Conservation (phyloP, 495 filamentous ascomycete genomes). For the Trichocladium antarcticum region DNA sequence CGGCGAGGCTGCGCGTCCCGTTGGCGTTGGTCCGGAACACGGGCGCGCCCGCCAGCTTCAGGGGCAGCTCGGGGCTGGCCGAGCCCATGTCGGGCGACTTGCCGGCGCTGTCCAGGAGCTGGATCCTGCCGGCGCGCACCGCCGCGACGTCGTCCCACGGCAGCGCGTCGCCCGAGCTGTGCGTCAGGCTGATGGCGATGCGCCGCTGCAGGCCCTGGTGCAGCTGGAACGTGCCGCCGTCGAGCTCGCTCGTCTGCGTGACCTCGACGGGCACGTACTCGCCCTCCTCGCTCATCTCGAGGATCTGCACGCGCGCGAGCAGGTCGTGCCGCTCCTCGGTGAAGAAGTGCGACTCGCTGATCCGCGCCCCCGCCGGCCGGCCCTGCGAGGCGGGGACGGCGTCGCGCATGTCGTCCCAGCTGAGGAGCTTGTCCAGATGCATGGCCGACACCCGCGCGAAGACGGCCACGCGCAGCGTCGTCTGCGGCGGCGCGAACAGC, state of each 20-base stretch:
- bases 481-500: constrained; percentile 62
- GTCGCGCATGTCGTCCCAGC: constrained; percentile 98
- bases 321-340: constrained; percentile 90
- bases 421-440: constrained; percentile 94
- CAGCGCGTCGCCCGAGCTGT: constrained; percentile 77
- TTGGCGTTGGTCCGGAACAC: constrained; percentile 71
- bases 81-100: constrained; percentile 70
- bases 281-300: constrained; percentile 82
- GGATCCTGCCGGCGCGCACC: constrained; percentile 66
- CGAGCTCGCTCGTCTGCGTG: constrained; percentile 67
- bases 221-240: constrained; percentile 81
- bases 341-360: constrained; percentile 86
- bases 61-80: constrained; percentile 56
- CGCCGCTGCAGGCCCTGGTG: constrained; percentile 91
- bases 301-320: constrained; percentile 72
- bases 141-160: constrained; percentile 73
- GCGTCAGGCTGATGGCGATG: constrained; percentile 71
- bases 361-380: constrained; percentile 56
- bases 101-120: constrained; percentile 71
- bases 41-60: constrained; percentile 67
- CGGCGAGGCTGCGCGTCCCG: constrained; percentile 77
- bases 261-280: constrained; percentile 91
- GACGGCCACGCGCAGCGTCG: constrained; percentile 76
- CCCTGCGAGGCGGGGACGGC: constrained; percentile 41
- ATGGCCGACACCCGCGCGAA: constrained; percentile 85